Evolutionary conservation across 2,329 filamentous ascomycete species (phyloP).

Genomic region (Hypoxylon sp.): DNA sequence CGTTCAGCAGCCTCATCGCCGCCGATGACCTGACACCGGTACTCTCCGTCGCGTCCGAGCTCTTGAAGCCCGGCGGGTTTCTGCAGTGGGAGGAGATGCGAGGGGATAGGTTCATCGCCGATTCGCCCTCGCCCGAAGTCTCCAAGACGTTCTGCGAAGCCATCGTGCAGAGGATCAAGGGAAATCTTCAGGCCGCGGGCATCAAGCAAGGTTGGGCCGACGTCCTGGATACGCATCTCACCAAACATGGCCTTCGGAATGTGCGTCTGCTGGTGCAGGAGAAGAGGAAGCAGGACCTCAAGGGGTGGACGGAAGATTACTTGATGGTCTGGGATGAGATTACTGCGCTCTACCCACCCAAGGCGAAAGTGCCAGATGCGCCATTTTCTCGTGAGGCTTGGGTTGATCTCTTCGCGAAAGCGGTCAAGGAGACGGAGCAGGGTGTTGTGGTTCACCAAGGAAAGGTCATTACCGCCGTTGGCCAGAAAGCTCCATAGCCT

Average conservation of each 20-base stretch:
- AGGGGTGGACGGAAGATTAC: conserved; percentile 40
- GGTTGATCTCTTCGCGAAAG: conserved; percentile 27
- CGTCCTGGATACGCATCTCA: conserved; percentile 18
- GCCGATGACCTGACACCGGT: conserved; percentile 21
- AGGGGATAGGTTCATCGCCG: conserved; percentile 21
- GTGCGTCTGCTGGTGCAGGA: neutral
- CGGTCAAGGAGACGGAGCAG: conserved; percentile 37
- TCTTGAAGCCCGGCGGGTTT: conserved; percentile 40
- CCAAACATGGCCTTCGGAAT: conserved; percentile 17
- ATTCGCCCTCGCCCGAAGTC: conserved; percentile 22
- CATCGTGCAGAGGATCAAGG: conserved; percentile 16
- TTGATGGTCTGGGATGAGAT: conserved; percentile 42
- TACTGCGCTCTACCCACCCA: conserved; percentile 29
- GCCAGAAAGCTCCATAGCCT: conserved; percentile 20
- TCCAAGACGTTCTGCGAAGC: conserved; percentile 20
- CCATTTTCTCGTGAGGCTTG: conserved; percentile 34
- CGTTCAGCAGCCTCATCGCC: conserved; percentile 28
- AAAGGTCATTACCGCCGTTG: conserved; percentile 20
- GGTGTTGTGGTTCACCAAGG: conserved; percentile 35
- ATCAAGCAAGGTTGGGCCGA: neutral
- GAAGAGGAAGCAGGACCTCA: conserved; percentile 31
- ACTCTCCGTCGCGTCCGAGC: conserved; percentile 15
- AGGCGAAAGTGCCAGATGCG: conserved; percentile 23
- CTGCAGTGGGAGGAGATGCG: conserved; percentile 40
- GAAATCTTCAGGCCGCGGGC: neutral